Evolutionary conservation across 768 basidiomycete species (phyloP).

Genomic region (Pholiota conissans): DNA sequence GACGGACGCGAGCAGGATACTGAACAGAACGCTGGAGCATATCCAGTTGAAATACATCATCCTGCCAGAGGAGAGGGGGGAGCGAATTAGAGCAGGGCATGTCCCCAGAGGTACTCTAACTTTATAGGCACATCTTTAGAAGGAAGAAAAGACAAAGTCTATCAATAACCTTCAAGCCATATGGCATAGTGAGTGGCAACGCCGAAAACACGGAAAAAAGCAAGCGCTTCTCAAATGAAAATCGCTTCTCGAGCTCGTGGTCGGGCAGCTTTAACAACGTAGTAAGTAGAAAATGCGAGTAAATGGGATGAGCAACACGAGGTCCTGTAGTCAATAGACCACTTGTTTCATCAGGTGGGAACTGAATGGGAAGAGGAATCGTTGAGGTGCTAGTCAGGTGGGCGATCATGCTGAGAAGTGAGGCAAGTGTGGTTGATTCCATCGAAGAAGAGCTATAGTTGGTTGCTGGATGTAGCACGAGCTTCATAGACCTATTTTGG

Average conservation of each 20-base stretch:
- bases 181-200: neutral
- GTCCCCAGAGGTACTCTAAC: too few relatives aligned
- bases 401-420: neutral
- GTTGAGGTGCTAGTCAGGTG: neutral
- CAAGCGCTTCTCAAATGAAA: neutral
- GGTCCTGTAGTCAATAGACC: neutral
- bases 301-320: neutral
- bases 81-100: too few relatives aligned
- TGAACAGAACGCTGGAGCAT: conserved; percentile 3
- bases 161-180: conserved; percentile 3
- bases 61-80: too few relatives aligned
- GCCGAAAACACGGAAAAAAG: neutral
- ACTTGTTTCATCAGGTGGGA: conserved; percentile 6
- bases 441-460: neutral
- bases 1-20: conserved; percentile 4
- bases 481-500: neutral
- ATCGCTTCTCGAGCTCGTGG: neutral
- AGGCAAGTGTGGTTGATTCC: neutral
- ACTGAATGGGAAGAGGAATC: neutral
- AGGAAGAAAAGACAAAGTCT: neutral
- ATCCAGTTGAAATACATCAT: conserved; percentile 9
- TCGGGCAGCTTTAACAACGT: neutral
- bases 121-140: neutral
- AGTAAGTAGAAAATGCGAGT: neutral
- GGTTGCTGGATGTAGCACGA: neutral